These are phyloP conservation scores for Talaromyces liani DNA, from an alignment of 495 filamentous ascomycete genomes.

Conservation along the genomic window DNA sequence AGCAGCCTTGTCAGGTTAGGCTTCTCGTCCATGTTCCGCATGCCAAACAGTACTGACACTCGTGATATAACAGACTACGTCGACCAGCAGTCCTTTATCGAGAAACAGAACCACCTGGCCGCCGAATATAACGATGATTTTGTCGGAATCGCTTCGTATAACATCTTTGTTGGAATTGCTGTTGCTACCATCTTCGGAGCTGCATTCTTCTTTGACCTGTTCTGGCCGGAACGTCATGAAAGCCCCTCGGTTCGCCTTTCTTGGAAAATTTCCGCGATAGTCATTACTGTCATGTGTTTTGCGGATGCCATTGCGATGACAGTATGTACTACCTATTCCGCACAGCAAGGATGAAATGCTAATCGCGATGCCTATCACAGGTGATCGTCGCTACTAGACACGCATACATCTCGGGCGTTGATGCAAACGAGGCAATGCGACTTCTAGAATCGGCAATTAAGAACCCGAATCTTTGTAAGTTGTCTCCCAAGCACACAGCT, in stretches of 20 bases:
- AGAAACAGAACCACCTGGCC: constrained; percentile 18
- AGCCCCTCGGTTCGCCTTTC: constrained; percentile 31
- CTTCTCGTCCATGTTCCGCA: no score
- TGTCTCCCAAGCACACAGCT: not conserved
- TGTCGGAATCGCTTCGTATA: constrained; percentile 40
- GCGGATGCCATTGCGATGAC: constrained; percentile 35
- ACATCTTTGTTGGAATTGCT: constrained; percentile 47
- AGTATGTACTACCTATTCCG: constrained; percentile 12
- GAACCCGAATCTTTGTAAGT: constrained; percentile 22
- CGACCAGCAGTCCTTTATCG: constrained; percentile 35
- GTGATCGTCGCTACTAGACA: constrained; percentile 31
- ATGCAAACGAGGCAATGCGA: constrained; percentile 13
- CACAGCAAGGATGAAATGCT: no score
- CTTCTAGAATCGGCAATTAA: constrained; percentile 20
- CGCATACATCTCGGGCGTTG: constrained; percentile 27
- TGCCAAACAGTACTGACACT: no score
- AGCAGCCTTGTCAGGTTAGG: constrained; percentile 37
- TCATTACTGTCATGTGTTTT: constrained; percentile 32
- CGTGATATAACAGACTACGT: constrained; percentile 38
- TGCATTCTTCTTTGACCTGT: constrained; percentile 48
- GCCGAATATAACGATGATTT: constrained; percentile 39
- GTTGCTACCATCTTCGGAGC: constrained; percentile 46
- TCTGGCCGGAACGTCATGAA: constrained; percentile 44
- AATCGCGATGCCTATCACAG: constrained; percentile 1
- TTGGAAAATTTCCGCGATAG: constrained; percentile 38